These are phyloP conservation scores for Echites panduratus DNA, from an alignment of 257 asterid genomes.

Conservation along the genomic window DNA sequence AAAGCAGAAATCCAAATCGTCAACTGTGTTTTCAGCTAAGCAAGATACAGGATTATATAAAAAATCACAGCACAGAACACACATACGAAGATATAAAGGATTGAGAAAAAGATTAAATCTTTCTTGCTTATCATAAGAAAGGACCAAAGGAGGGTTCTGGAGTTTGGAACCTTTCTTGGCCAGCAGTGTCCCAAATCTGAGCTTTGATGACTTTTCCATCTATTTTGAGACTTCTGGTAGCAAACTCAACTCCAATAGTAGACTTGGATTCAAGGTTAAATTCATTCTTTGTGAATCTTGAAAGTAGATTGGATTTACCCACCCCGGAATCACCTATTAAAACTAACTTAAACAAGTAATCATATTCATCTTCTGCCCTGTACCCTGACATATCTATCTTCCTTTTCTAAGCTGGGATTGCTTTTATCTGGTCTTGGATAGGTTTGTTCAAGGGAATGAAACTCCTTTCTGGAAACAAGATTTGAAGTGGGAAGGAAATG, in stretches of 20 bases:
- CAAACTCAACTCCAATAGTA: slow-evolving; percentile 23
- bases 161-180: slow-evolving; percentile 18
- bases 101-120: neutral
- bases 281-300: slow-evolving; percentile 18
- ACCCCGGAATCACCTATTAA: slow-evolving; percentile 23
- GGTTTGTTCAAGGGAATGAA: neutral
- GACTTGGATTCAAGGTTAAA: slow-evolving; percentile 22
- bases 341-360: slow-evolving; percentile 21
- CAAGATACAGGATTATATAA: neutral
- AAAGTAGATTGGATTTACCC: slow-evolving; percentile 22
- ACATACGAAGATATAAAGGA: neutral
- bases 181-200: slow-evolving; percentile 28
- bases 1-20: neutral
- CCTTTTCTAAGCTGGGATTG: neutral
- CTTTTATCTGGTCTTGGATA: neutral
- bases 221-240: slow-evolving; percentile 18
- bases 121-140: neutral
- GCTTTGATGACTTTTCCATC: slow-evolving; percentile 21
- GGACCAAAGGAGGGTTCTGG: neutral
- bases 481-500: slow-evolving; percentile 6
- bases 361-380: slow-evolving; percentile 20
- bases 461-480: neutral
- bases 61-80: neutral
- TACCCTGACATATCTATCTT: slow-evolving; percentile 15
- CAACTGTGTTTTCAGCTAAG: neutral